phyloP scores from a whole-genome alignment of 192 early-diverging fungal species.

The Coemansia sp. region DNA sequence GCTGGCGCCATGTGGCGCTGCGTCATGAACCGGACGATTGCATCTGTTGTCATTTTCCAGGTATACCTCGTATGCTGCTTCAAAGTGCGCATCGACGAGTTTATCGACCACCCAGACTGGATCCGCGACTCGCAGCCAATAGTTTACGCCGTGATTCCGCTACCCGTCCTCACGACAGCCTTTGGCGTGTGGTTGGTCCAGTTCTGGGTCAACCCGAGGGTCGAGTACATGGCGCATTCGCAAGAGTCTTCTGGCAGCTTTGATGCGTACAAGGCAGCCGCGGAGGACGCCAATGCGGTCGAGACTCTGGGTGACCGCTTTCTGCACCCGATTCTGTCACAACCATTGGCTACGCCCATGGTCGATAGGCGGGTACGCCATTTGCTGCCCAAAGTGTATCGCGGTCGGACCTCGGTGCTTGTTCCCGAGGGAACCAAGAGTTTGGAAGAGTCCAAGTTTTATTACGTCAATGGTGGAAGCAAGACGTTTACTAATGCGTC shows the following conservation, averaged over 20 bases:
- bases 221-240: conserved; percentile 57
- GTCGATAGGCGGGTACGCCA: conserved; percentile 65
- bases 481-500: conserved; percentile 34
- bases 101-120: conserved; percentile 41
- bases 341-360: conserved; percentile 63
- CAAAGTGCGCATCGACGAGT: conserved; percentile 53
- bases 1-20: conserved; percentile 70
- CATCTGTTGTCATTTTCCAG: conserved; percentile 66
- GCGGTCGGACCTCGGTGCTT: conserved; percentile 41
- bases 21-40: conserved; percentile 65
- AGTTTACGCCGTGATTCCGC: conserved; percentile 55
- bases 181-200: conserved; percentile 54
- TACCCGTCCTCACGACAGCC: conserved; percentile 58
- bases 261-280: conserved; percentile 20
- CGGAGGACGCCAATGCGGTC: conserved; percentile 5
- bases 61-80: conserved; percentile 61
- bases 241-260: conserved; percentile 42
- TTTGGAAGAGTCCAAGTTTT: not conserved
- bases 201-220: conserved; percentile 51
- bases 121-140: conserved; percentile 40
- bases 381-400: conserved; percentile 61
- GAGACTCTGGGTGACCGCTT: conserved; percentile 58
- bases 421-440: not conserved
- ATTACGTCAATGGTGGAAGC: conserved; percentile 8
- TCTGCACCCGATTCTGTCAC: conserved; percentile 63